phyloP scores from a whole-genome alignment of 192 early-diverging fungal genomes.

The Umbelopsis isabellina region DNA sequence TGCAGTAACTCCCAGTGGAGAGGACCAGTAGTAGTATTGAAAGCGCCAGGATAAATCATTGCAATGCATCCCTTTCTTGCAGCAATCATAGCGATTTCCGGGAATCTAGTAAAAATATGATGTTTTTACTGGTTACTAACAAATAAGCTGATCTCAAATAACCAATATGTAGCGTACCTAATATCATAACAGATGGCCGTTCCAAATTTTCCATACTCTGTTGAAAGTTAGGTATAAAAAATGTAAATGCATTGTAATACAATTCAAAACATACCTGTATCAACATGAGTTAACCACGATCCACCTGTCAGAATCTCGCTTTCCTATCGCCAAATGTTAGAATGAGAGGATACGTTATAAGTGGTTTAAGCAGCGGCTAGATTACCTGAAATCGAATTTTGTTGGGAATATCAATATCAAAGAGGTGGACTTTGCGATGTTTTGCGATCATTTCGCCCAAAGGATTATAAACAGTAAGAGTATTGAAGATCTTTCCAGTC shows the following conservation, averaged over 20 bases:
- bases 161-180: constrained; percentile 29
- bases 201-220: constrained; percentile 83
- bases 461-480: constrained; percentile 79
- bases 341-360: neutral
- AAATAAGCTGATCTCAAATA: neutral
- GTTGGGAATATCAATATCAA: constrained; percentile 95
- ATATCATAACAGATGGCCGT: constrained; percentile 98
- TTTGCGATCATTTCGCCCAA: constrained; percentile 60
- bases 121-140: neutral
- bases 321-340: constrained; percentile 48
- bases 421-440: constrained; percentile 89
- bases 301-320: constrained; percentile 83
- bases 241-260: neutral
- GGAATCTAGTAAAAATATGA: constrained; percentile 57
- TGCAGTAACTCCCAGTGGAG: constrained; percentile 93
- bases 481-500: constrained; percentile 76
- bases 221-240: neutral
- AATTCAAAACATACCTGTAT: constrained; percentile 55
- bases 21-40: constrained; percentile 95
- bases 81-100: constrained; percentile 94
- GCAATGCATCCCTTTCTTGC: constrained; percentile 83
- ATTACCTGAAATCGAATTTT: constrained; percentile 81
- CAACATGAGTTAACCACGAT: constrained; percentile 73
- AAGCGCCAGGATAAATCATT: constrained; percentile 98
- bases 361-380: neutral